These are phyloP conservation scores for Diaporthe vaccinii DNA, from an alignment of 2,329 filamentous ascomycete genomes.

Conservation along the genomic window DNA sequence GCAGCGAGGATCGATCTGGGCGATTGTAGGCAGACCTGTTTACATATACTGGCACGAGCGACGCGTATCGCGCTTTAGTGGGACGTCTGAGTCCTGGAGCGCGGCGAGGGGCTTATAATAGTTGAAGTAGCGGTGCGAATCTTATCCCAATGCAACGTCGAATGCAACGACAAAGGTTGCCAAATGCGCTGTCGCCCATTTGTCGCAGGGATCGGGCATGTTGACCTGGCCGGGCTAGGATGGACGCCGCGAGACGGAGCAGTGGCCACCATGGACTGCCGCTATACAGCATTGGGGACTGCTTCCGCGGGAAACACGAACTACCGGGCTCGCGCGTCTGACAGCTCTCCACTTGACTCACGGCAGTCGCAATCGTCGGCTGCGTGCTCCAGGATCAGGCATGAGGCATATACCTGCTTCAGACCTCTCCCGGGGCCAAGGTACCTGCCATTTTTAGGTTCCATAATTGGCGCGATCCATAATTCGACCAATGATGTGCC, in stretches of 20 bases:
- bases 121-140: background rate
- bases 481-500: too few species aligned
- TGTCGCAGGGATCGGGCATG: background rate
- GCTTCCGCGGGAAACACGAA: background rate
- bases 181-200: background rate
- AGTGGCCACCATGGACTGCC: background rate
- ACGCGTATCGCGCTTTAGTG: background rate
- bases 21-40: background rate
- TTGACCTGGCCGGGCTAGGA: slow-evolving; percentile 1
- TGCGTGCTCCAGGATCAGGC: background rate
- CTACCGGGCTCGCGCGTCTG: background rate
- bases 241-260: background rate
- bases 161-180: background rate
- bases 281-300: background rate
- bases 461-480: too few species aligned
- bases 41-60: background rate
- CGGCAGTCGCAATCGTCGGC: background rate
- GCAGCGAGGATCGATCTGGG: background rate
- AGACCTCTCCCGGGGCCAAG: background rate
- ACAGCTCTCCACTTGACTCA: background rate
- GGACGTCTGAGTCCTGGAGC: background rate
- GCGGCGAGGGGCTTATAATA: background rate
- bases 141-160: background rate
- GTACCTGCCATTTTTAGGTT: too few species aligned
- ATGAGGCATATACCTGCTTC: background rate